These are phyloP conservation scores for Mallotus repandus DNA, from an alignment of 441 rosid species.

Conservation along the genomic window DNA sequence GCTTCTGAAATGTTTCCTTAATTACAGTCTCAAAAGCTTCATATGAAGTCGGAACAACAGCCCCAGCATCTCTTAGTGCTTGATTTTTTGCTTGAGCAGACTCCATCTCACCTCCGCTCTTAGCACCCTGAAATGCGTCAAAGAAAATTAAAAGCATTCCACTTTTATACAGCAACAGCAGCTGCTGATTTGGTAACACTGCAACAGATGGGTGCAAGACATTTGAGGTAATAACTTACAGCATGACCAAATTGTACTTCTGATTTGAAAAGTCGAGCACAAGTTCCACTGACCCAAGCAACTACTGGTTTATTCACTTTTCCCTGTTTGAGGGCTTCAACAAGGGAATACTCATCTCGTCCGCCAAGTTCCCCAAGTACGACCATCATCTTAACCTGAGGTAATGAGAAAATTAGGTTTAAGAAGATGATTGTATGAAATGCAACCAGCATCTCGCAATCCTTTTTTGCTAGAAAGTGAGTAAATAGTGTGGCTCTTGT, in stretches of 20 bases:
- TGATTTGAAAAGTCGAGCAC: slow-evolving; percentile 92
- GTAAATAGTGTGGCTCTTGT: not conserved
- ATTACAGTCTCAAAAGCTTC: slow-evolving; percentile 76
- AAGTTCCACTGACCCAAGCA: slow-evolving; percentile 99
- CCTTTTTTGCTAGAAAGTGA: not conserved
- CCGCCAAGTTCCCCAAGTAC: slow-evolving; percentile 99
- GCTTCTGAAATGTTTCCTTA: slow-evolving; percentile 81
- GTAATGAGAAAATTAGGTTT: slow-evolving; percentile 18
- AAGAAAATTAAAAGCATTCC: slow-evolving; percentile 22
- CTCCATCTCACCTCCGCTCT: slow-evolving; percentile 98
- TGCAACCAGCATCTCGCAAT: not conserved
- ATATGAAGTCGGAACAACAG: slow-evolving; percentile 87
- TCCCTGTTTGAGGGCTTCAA: slow-evolving; percentile 92
- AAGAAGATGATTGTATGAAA: not conserved
- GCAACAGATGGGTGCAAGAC: slow-evolving; percentile 11
- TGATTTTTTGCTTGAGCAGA: slow-evolving; percentile 99
- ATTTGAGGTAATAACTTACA: slow-evolving; percentile 51
- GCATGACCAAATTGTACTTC: slow-evolving; percentile 99
- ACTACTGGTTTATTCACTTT: slow-evolving; percentile 91
- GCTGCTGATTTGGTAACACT: slow-evolving; percentile 1
- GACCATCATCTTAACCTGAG: slow-evolving; percentile 84
- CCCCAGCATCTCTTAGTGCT: slow-evolving; percentile 84
- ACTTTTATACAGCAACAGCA: not conserved
- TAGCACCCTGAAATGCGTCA: slow-evolving; percentile 68
- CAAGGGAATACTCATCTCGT: slow-evolving; percentile 88